phyloP scores from a whole-genome alignment of 1,284 basidiomycete genomes.

The Apiotrichum montevideense region DNA sequence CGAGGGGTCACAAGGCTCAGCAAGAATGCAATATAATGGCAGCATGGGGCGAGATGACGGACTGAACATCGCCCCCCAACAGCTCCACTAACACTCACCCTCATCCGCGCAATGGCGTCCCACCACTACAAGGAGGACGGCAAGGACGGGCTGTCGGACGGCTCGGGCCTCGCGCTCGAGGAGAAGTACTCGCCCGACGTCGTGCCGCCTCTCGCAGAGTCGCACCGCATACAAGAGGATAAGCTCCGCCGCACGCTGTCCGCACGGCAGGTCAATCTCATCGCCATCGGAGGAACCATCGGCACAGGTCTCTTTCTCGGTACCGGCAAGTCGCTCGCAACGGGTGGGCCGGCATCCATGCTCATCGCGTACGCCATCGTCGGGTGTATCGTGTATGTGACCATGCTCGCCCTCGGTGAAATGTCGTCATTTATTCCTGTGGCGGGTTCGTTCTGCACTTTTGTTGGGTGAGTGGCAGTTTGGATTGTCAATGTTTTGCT shows the following conservation, averaged over 20 bases:
- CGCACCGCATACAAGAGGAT: not conserved
- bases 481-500: not conserved
- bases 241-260: conserved; percentile 7
- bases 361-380: conserved; percentile 26
- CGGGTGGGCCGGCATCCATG: conserved; percentile 46
- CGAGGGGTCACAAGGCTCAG: too few relatives aligned
- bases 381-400: conserved; percentile 42
- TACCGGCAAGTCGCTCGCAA: conserved; percentile 13
- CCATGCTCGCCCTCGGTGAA: conserved; percentile 49
- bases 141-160: not conserved
- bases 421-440: conserved; percentile 49
- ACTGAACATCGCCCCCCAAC: too few relatives aligned
- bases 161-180: not conserved
- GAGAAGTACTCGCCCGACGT: too few relatives aligned
- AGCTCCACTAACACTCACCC: too few relatives aligned
- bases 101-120: too few relatives aligned
- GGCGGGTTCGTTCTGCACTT: conserved; percentile 65
- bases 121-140: too few relatives aligned
- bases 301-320: conserved; percentile 9
- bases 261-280: conserved; percentile 20
- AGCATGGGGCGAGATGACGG: too few relatives aligned
- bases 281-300: conserved; percentile 25
- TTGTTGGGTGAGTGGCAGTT: conserved; percentile 50
- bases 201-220: too few relatives aligned
- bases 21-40: too few relatives aligned